Conservation (phyloP, 164 flowering plant genomes). For the Brasenia schreberi region DNA sequence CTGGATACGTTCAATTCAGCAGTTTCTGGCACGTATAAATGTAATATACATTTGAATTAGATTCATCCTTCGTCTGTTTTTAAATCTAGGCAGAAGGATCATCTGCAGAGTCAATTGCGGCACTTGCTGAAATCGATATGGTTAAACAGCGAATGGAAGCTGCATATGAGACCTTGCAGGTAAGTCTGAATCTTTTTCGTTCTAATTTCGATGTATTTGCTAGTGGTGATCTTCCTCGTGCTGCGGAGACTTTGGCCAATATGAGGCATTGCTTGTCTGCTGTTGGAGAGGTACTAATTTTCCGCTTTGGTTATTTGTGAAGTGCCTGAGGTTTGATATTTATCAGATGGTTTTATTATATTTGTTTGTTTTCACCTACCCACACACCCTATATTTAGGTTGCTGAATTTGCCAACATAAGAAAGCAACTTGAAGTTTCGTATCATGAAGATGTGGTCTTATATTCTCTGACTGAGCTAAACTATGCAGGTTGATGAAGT, state of each 20-base stretch:
- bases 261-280: conserved; percentile 99
- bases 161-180: conserved; percentile 95
- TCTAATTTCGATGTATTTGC: conserved; percentile 76
- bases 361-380: not conserved
- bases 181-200: conserved; percentile 7
- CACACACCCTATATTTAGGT: conserved; percentile 35
- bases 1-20: too few relatives aligned
- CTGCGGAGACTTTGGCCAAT: conserved; percentile 94
- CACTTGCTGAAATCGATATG: conserved; percentile 85
- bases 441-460: not conserved
- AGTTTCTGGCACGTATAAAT: too few relatives aligned
- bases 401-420: conserved; percentile 96
- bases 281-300: conserved; percentile 66
- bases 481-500: conserved; percentile 55
- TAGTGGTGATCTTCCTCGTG: conserved; percentile 94
- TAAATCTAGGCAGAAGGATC: conserved; percentile 84
- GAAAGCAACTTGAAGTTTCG: conserved; percentile 86
- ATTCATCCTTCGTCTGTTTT: not conserved
- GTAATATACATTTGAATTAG: too few relatives aligned
- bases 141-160: conserved; percentile 98
- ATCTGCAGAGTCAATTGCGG: conserved; percentile 88
- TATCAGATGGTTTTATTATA: not conserved
- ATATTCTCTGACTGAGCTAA: not conserved
- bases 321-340: not conserved
- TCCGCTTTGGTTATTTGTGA: not conserved